phyloP scores from a whole-genome alignment of 1,139 yeast species.

The Hansenula lynferdii region DNA sequence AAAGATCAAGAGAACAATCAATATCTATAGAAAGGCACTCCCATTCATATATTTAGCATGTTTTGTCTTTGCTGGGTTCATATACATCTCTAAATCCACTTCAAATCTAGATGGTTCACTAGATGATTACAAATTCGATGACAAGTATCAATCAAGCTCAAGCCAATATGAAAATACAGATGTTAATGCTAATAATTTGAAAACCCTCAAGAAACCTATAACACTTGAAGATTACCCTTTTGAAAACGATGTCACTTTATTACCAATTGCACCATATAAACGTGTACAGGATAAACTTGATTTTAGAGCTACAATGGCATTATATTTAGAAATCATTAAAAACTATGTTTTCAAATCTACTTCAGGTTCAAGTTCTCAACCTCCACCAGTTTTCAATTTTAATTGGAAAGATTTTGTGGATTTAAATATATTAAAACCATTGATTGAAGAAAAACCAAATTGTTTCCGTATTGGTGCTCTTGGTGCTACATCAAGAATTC shows the following conservation, averaged over 20 bases:
- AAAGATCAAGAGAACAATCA: not conserved
- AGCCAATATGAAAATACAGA: too few species aligned
- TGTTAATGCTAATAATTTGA: too few species aligned
- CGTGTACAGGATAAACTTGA: conserved; percentile 27
- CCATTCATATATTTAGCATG: conserved; percentile 2
- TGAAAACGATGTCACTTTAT: conserved; percentile 22
- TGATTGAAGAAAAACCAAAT: conserved; percentile 30
- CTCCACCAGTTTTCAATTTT: conserved; percentile 28
- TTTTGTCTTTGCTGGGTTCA: conserved; percentile 1
- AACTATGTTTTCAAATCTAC: conserved; percentile 24
- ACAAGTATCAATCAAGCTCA: conserved; percentile 17
- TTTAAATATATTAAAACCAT: conserved; percentile 26
- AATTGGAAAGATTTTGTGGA: conserved; percentile 34
- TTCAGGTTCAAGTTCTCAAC: conserved; percentile 16
- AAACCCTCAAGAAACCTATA: conserved; percentile 14
- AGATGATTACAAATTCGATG: conserved; percentile 17
- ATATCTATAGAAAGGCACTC: not conserved
- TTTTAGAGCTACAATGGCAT: conserved; percentile 24
- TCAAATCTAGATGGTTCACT: not conserved
- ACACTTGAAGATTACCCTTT: conserved; percentile 24
- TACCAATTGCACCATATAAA: conserved; percentile 31
- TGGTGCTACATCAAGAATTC: conserved; percentile 29
- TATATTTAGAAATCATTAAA: conserved; percentile 27
- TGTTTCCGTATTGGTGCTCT: conserved; percentile 33
- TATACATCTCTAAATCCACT: conserved; percentile 3